A percentile compares a stretch with the other conserved stretches of the same genome.
These are phyloP conservation scores for Verticillium tricorpus DNA, from an alignment of 2,329 filamentous ascomycete species.

Conservation along the genomic window DNA sequence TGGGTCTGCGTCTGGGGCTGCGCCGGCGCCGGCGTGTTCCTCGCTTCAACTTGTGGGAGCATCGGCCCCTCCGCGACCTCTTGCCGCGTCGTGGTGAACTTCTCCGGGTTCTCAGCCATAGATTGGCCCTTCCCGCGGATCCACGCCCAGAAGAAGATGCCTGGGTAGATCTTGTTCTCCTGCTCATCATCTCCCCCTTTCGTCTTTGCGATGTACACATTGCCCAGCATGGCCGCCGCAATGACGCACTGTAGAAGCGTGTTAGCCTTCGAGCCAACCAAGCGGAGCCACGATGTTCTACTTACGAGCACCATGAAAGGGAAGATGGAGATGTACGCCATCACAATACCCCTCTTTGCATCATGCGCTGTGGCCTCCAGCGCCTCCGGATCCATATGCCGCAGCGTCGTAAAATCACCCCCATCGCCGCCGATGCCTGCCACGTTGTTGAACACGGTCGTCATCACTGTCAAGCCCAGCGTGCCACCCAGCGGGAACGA, in stretches of 20 bases:
- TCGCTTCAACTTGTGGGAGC: background rate
- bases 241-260: constrained; percentile 17
- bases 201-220: constrained; percentile 24
- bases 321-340: constrained; percentile 58
- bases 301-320: constrained; percentile 48
- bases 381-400: constrained; percentile 23
- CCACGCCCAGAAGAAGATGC: constrained; percentile 22
- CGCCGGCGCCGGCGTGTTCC: too few species aligned
- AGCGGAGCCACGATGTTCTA: background rate
- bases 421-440: constrained; percentile 18
- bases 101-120: background rate
- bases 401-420: constrained; percentile 30
- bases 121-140: constrained; percentile 7
- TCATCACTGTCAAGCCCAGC: constrained; percentile 62
- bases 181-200: constrained; percentile 20
- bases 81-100: background rate
- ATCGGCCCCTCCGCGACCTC: background rate
- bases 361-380: constrained; percentile 33
- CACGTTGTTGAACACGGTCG: constrained; percentile 62
- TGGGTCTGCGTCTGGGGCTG: too few species aligned
- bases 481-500: constrained; percentile 61
- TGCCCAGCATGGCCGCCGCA: constrained; percentile 23
- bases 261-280: background rate
- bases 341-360: constrained; percentile 56
- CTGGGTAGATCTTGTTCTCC: constrained; percentile 21